Evolutionary conservation across 148 eudicot genomes (phyloP), one percentile per base, ranked within the genome.

Genomic region (Rhododendron simsii): DNA sequence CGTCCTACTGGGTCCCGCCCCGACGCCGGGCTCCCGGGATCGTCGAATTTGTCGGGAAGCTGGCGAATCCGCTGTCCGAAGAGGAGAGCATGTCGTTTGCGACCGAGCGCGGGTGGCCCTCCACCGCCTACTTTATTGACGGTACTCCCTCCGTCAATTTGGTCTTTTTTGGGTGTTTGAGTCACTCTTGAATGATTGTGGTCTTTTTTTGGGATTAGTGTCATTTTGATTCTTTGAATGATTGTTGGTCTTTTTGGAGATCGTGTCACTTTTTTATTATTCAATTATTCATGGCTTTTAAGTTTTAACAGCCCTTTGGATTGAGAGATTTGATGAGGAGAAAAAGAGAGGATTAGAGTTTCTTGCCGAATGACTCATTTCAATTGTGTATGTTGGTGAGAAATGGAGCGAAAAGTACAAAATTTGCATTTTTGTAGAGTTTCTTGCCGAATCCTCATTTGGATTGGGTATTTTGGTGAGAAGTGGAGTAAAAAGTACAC

Each of bases 1-100:
- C 93, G 4, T 94, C 98, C 0, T 96, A 92, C 90, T 96, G 98
- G 98, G 96, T 94, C 81, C 99, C 99, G 0, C 96, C 98, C 0
- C 86, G 86, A 0, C 87, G 75, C 7, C 74, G 78, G 2, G 63
- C 89, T 67, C 80, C 84, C 11, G 88, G 88, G n/a, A 45, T 95
- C 30, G 87, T 91, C 2, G 92, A 92, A 9, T 61, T 92, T 10
- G 84, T 96, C 1, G 92, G 91, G 23, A 95, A 89, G 53, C 78
- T 95, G 41, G 37, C 92, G 11, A 88, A 88, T 48, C 90, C 91
- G 28, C 83, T 92, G 91, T 47, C 90, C 2, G 87, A 87, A 3
- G 96, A 96, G 53, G 94, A 93, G 65, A 33, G 81, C 1, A 88
- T 91, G 51, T 79, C 94, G 69, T 84, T 95, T 28, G 50, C 89